Evolutionary conservation across 108 stramenopile genomes (phyloP), one percentile per base, ranked within the genome.

Genomic region (Cyclotella choctawhatcheeana): DNA sequence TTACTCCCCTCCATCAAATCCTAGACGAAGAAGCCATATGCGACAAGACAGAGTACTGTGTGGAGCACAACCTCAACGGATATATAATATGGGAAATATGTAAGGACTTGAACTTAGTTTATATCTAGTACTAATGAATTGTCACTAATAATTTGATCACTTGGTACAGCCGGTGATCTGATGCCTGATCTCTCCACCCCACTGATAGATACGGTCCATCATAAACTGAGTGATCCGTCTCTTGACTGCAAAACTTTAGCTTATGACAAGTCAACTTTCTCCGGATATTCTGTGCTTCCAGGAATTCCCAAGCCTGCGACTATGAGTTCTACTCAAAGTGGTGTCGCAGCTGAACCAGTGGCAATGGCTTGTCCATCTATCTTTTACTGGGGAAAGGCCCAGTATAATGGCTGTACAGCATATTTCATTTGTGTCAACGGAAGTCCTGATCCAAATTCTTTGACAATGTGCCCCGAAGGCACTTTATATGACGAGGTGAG

Each of bases 1-100:
- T n/a, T n/a, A n/a, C n/a, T n/a, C n/a, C n/a, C n/a, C n/a, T n/a
- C n/a, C n/a, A n/a, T 40, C 8, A 40, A 8, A 40, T 8, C 37
- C 37, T n/a, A 40, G 37, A 75, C 40, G 68, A 69, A 33, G 17
- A 45, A 22, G 58, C 58, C 0, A 69, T 75, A 27, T 75, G 74
- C 59, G 67, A 75, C 43, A 75, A 75, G 44, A 31, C 59, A 31
- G 74, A 69, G 7, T 75, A 75, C 44, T 40, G 25, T 16, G 47
- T 75, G 26, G 58, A 45, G 22, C 37, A 69, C 22, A 25, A 31
- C 2, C 52, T 67, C 2, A 47, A 47, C 22, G 66, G 66, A 0
- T 33, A 35, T 24, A 67, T 67, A 14, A 67, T 67, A 7, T 67
- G 66, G 44, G 45, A 67, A 45, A 26, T 67, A 2, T 33, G 14